Base-by-base conservation (phyloP, 208 protist genomes). In the Trypanosoma cruzi region DNA sequence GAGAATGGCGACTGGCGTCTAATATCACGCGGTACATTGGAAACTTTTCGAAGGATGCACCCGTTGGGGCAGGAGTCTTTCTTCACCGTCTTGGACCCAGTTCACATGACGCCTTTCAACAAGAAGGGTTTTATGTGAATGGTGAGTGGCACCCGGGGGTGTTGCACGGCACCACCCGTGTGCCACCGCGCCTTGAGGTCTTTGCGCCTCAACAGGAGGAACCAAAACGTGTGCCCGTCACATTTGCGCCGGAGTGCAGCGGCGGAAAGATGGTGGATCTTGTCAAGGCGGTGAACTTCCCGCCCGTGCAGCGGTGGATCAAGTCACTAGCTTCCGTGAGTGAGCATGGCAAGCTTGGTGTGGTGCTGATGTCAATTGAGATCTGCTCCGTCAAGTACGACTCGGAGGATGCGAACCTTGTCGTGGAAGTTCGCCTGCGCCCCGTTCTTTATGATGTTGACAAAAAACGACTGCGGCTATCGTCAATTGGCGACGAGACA, bases 1-100 rank as follows among this genome's bases (percentile, higher is more conserved):
- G 92, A 1, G 92, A 96, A 62, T 96, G 92, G 89, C 75, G 80
- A 2, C 84, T 96, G 8, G 86, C 89, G 2, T 89, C 78, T 4
- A 88, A 88, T 28, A 85, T 73, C 42, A 80, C 85, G 44, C 81
- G 84, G 20, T 96, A 95, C 73, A 71, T 89, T 54, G 92, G 92
- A 60, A 94, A 87, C 73, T 96, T 96, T 75, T 71, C 76, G 37
- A 77, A 85, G 56, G 84, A 88, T 68, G 73, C 75, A 24, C 92
- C 92, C 34, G 75, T 83, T 56, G 89, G 89, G 37, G 78, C 88
- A 20, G 92, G 92, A 32, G 79, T 93, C n/a, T 96, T 90, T 68
- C 70, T 91, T 34, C 89, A 95, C 73, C 86, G 85, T 62, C 84
- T 84, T 68, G 87, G 85, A 16, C 55, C 57, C 22, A 54, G 68